Conservation (phyloP, 768 basidiomycete genomes). For the Podaxis rugospora region DNA sequence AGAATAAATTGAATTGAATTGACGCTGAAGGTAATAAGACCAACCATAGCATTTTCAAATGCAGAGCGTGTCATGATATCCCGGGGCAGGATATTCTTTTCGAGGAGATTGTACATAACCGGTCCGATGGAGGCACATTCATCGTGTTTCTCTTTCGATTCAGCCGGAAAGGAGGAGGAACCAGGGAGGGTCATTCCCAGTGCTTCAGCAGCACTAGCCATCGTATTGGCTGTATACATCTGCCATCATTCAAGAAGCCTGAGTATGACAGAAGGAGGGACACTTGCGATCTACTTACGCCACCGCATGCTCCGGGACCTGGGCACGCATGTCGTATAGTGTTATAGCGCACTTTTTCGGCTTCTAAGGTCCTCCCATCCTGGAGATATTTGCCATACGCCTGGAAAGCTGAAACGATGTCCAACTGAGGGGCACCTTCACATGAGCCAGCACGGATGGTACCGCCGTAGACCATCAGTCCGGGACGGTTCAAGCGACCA, state of each 20-base stretch:
- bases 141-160: slow-evolving; percentile 79
- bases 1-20: slow-evolving; percentile 1
- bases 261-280: background rate
- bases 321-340: slow-evolving; percentile 93
- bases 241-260: slow-evolving; percentile 23
- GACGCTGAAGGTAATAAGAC: slow-evolving; percentile 11
- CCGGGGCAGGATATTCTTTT: slow-evolving; percentile 87
- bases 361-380: slow-evolving; percentile 78
- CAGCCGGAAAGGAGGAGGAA: slow-evolving; percentile 95
- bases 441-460: slow-evolving; percentile 92
- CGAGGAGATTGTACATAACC: slow-evolving; percentile 83
- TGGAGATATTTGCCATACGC: slow-evolving; percentile 94
- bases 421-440: slow-evolving; percentile 80
- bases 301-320: slow-evolving; percentile 97
- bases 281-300: slow-evolving; percentile 50
- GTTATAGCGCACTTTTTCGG: slow-evolving; percentile 80
- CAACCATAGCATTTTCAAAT: slow-evolving; percentile 97
- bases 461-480: slow-evolving; percentile 97
- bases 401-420: slow-evolving; percentile 97
- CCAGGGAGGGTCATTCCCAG: slow-evolving; percentile 96
- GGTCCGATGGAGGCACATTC: slow-evolving; percentile 81
- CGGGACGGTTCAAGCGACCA: slow-evolving; percentile 92
- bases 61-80: slow-evolving; percentile 97
- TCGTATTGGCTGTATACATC: slow-evolving; percentile 99
- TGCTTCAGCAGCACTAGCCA: slow-evolving; percentile 94